These are phyloP conservation scores for Schizophyllum amplum DNA, from an alignment of 1,284 basidiomycete genomes.

Conservation along the genomic window DNA sequence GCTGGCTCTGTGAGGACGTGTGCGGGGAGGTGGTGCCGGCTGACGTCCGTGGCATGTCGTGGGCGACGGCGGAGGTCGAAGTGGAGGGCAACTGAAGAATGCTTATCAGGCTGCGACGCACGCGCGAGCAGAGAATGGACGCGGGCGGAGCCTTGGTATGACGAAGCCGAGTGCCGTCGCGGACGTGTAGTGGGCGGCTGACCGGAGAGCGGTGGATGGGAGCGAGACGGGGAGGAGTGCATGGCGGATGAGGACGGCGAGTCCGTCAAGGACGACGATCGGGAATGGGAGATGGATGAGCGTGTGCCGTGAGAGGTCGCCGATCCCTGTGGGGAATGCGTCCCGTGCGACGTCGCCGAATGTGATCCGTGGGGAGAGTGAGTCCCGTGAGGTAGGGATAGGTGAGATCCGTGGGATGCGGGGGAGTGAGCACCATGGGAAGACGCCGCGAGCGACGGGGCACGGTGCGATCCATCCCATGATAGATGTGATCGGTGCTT, in stretches of 20 bases:
- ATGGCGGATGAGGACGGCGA: no score
- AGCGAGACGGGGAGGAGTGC: background rate
- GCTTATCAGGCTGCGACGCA: no score
- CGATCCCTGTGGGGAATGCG: background rate
- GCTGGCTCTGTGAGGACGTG: conserved; percentile 24
- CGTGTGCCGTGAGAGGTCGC: background rate
- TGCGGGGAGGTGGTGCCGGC: conserved; percentile 10
- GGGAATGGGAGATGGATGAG: background rate
- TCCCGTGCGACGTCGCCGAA: background rate
- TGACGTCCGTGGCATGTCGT: background rate
- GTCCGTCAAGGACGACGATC: no score
- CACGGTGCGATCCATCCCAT: background rate
- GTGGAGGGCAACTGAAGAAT: background rate
- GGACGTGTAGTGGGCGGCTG: no score
- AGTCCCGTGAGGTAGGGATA: background rate
- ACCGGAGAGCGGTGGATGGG: no score
- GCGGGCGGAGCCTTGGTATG: background rate
- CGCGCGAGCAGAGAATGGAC: background rate
- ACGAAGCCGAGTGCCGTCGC: background rate
- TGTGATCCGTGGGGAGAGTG: background rate
- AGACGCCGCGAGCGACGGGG: background rate
- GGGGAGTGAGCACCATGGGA: background rate
- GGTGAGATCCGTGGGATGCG: background rate
- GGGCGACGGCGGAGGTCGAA: background rate
- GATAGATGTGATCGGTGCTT: background rate